Conservation (phyloP, 345 rosid genomes). For the Noccaea caerulescens region DNA sequence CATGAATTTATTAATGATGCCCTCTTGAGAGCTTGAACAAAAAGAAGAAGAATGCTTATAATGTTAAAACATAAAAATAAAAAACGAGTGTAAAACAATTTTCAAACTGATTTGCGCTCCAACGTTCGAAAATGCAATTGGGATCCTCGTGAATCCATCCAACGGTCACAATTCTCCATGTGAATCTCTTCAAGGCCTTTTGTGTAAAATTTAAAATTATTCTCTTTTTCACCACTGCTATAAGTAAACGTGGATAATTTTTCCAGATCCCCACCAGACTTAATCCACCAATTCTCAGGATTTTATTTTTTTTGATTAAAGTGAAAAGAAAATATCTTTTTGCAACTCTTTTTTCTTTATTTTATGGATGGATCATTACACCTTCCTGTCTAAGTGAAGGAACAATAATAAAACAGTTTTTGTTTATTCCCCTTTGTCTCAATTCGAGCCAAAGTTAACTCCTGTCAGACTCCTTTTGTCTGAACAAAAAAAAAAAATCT, state of each 20-base stretch:
- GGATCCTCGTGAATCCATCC: conserved; percentile 57
- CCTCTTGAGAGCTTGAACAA: conserved; percentile 31
- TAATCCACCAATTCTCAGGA: conserved; percentile 29
- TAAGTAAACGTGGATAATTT: conserved; percentile 49
- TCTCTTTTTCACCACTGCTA: conserved; percentile 42
- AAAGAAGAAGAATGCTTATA: conserved; percentile 17
- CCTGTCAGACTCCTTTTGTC: conserved; percentile 43
- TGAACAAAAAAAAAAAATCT: conserved; percentile 23
- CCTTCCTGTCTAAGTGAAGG: conserved; percentile 77
- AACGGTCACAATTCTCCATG: conserved; percentile 72
- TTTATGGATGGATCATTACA: conserved; percentile 53
- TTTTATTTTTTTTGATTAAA: conserved; percentile 11
- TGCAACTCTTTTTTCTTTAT: conserved; percentile 28
- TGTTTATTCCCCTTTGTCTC: conserved; percentile 39
- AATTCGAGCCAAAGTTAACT: conserved; percentile 43
- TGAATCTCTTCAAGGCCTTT: conserved; percentile 59
- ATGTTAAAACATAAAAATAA: neutral
- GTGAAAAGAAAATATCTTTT: conserved; percentile 34
- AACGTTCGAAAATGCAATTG: conserved; percentile 51
- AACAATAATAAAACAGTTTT: conserved; percentile 41
- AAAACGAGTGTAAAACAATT: conserved; percentile 35
- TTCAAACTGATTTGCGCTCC: conserved; percentile 68
- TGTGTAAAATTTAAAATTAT: conserved; percentile 22
- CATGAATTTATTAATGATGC: conserved; percentile 42
- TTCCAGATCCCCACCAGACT: conserved; percentile 45